A percentile compares a stretch with the other conserved stretches of the same genome.
Conservation (phyloP, 495 filamentous ascomycete species). For the Aspergillus sparsus region DNA sequence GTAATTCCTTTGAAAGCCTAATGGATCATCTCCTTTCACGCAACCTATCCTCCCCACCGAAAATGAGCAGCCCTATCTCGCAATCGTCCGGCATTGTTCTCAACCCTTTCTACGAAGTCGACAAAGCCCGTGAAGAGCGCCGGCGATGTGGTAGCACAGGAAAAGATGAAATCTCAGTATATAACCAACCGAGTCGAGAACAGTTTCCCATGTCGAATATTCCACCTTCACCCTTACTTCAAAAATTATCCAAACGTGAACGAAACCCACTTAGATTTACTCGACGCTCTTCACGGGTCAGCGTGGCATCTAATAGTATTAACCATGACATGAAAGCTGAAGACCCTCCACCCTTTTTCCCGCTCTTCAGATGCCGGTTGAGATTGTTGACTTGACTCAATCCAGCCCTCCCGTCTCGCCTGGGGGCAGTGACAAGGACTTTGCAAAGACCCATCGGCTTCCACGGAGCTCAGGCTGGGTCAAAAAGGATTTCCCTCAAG, state of each 20-base stretch:
- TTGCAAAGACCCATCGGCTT: conserved; percentile 32
- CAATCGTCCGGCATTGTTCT: conserved; percentile 20
- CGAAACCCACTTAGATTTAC: not conserved
- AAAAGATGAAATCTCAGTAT: conserved; percentile 15
- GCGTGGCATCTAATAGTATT: conserved; percentile 16
- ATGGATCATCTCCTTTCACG: conserved; percentile 14
- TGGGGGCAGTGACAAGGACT: conserved; percentile 32
- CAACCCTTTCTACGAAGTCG: conserved; percentile 32
- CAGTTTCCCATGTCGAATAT: conserved; percentile 7
- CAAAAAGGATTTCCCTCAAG: conserved; percentile 29
- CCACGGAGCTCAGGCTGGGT: conserved; percentile 42
- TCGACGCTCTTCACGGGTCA: conserved; percentile 16
- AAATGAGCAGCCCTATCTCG: conserved; percentile 14
- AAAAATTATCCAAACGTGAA: conserved; percentile 11
- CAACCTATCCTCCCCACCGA: conserved; percentile 1
- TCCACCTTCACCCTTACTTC: conserved; percentile 22
- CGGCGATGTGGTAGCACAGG: conserved; percentile 12
- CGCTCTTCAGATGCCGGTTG: conserved; percentile 30
- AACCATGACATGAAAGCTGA: not conserved
- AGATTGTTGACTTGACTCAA: conserved; percentile 46
- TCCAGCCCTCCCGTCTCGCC: conserved; percentile 41
- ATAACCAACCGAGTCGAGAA: conserved; percentile 12
- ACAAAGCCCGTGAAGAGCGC: conserved; percentile 24
- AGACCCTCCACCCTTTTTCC: conserved; percentile 7
- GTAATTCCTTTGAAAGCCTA: conserved; percentile 13